Conservation (phyloP, 2,329 filamentous ascomycete genomes). For the Aspergillus sp. region DNA sequence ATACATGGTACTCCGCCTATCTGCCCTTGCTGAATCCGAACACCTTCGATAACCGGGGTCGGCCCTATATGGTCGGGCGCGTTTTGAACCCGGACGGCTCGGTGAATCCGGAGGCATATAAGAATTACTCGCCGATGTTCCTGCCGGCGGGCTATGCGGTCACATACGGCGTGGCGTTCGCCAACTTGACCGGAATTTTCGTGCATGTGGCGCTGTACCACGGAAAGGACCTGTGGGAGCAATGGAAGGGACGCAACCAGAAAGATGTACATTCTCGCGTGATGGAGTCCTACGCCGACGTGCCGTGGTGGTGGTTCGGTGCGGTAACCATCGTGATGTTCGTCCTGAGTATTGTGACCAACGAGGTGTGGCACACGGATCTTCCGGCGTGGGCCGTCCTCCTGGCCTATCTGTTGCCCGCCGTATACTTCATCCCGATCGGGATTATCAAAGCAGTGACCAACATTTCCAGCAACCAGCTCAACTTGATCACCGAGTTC, state of each 20-base stretch:
- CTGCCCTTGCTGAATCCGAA: conserved; percentile 61
- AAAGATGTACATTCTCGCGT: conserved; percentile 46
- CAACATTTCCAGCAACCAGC: conserved; percentile 49
- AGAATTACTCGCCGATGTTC: conserved; percentile 65
- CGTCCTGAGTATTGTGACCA: conserved; percentile 37
- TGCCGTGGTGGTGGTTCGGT: conserved; percentile 50
- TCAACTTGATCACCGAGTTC: conserved; percentile 51
- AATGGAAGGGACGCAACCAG: conserved; percentile 34
- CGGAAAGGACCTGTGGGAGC: conserved; percentile 35
- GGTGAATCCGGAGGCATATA: conserved; percentile 62
- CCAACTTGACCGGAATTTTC: conserved; percentile 61
- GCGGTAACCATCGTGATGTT: conserved; percentile 40
- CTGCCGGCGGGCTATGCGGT: conserved; percentile 59
- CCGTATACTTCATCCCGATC: conserved; percentile 48
- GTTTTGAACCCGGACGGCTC: conserved; percentile 57
- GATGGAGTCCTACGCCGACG: conserved; percentile 41
- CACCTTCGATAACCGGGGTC: conserved; percentile 65
- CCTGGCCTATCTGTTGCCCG: conserved; percentile 45
- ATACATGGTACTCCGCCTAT: conserved; percentile 58
- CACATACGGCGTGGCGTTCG: conserved; percentile 63
- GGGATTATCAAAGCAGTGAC: conserved; percentile 51
- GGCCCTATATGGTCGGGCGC: conserved; percentile 59
- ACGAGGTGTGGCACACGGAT: conserved; percentile 46
- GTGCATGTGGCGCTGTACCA: conserved; percentile 40
- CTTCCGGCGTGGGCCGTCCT: conserved; percentile 49